Evolutionary conservation across 192 early-diverging fungal genomes (phyloP), one percentile per base, ranked within the genome.

Genomic region (Chytriomyces sp.): DNA sequence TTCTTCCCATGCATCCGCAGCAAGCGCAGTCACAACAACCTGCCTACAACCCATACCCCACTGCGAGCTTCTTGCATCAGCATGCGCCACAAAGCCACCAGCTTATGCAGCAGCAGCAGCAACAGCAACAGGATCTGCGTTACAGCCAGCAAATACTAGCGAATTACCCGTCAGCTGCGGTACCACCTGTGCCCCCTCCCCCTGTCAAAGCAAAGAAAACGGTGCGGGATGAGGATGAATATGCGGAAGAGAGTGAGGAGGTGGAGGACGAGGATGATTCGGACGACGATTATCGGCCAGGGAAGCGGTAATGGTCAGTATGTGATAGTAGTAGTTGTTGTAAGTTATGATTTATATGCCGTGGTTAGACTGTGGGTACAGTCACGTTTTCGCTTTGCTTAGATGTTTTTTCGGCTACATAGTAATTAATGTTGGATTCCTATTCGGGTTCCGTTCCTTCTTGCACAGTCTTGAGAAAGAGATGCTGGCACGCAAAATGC

Each of bases 71-170:
- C 22, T 49, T 22, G 44, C 44, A 49, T 14, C 14, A n/a, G 44
- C 44, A 49, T n/a, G 1, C 22, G 22, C 44, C 14, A 49, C 44
- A n/a, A 22, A 14, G 22, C 14, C 12, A 37, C 34, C 59, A 61
- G 54, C 54, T 28, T 8, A 8, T 28, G 10, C 54, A 8, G 33
- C 59, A 61, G 22, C 59, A 61, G 59, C 59, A 61, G 17, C 59
- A 60, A 4, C 59, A 61, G 59, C 59, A 61, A 61, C 59, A 61
- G 59, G 7, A 34, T 17, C 59, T 22, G 59, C 59, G 19, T 31
- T 12, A 22, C 5, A 25, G 30, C 14, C 14, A 37, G 22, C 59
- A 17, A 34, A 30, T 17, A 22, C 22, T 17, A 30, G 26, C 59
- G 22, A 30, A 39, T 37, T n/a, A 61, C 22, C 33, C 8, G 17